Percentiles rank a stretch among this genome's conserved stretches.
These are phyloP conservation scores for Sextonia rubra DNA, from an alignment of 164 flowering plant genomes.

Conservation along the genomic window DNA sequence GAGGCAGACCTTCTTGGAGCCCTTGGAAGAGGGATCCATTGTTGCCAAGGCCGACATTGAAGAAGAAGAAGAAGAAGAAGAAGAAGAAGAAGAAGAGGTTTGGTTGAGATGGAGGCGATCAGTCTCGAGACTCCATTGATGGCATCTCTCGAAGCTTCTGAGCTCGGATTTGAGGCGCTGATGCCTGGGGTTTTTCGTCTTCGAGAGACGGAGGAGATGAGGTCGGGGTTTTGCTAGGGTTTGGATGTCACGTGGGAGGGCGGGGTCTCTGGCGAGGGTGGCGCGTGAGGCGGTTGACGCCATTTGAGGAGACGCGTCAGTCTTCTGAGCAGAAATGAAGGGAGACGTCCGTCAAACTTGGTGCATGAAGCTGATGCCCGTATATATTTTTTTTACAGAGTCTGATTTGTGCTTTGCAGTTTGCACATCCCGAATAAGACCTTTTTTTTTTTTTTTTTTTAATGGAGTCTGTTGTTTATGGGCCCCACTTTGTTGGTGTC, in stretches of 20 bases:
- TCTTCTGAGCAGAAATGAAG: not conserved
- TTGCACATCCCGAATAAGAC: no score
- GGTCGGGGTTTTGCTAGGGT: conserved; percentile 3
- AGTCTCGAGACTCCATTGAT: conserved; percentile 14
- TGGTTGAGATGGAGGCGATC: conserved; percentile 9
- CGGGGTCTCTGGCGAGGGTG: not conserved
- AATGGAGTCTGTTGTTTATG: no score
- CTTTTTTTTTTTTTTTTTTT: no score
- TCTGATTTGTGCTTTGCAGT: no score
- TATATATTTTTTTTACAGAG: no score
- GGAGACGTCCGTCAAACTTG: no score
- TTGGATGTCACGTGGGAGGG: not conserved
- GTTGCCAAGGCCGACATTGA: conserved; percentile 10
- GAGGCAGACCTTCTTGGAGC: conserved; percentile 64
- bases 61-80: conserved; percentile 8
- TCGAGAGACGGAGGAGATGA: not conserved
- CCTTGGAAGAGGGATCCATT: conserved; percentile 18
- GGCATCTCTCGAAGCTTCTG: conserved; percentile 14
- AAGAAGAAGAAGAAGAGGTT: conserved; percentile 9
- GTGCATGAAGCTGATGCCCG: no score
- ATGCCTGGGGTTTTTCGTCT: not conserved
- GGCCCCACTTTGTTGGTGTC: no score
- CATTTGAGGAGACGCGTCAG: conserved; percentile 8
- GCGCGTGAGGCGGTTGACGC: conserved; percentile 16
- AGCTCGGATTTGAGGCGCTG: conserved; percentile 7